Evolutionary conservation across 495 filamentous ascomycete species (phyloP), one percentile per base, ranked within the genome.

Genomic region (Clavariopsis aquatica): DNA sequence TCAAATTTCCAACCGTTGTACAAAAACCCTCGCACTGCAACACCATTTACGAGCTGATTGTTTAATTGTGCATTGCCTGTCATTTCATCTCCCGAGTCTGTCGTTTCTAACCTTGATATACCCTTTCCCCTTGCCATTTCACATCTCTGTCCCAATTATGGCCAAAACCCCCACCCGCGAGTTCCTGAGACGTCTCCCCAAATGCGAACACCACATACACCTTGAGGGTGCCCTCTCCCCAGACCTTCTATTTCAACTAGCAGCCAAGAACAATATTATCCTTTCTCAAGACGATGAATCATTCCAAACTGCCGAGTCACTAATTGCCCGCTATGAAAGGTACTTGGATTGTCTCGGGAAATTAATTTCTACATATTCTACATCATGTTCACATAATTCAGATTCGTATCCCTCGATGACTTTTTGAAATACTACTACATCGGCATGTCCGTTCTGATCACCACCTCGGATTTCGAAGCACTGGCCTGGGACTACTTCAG

Each of bases 141-240:
- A 15, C 15, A 20, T 60, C 62, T 51, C 49, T 41, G 69, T 19
- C 19, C 5, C 13, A 36, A 62, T 24, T 9, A 86, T 86, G 84
- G 85, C 82, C 72, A 76, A 80, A 62, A 73, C 77, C 13, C 49
- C 73, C n/a, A 70, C 83, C 41, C 88, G 90, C 73, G 65, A 77
- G 34, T 85, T 90, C 70, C 83, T 93, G 34, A 74, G 78, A 38
- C 79, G 80, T 23, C 83, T 92, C 26, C 89, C 89, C 41, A 92
- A 90, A 80, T 87, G 83, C 75, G 90, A 92, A 66, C 89, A 91
- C 72, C 89, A 94, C 72, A 82, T 92, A 55, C 89, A 92, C 68
- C 79, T 92, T 5, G 88, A 90, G 71, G 89, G 89, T 52, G 84
- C 86, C 19, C 79, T 92, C 23, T 83, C 83, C 23, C 87, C 88